A percentile compares a stretch with the other conserved stretches of the same genome.
These are phyloP conservation scores for Strobilomyces confusus DNA, from an alignment of 768 basidiomycete genomes.

Conservation along the genomic window DNA sequence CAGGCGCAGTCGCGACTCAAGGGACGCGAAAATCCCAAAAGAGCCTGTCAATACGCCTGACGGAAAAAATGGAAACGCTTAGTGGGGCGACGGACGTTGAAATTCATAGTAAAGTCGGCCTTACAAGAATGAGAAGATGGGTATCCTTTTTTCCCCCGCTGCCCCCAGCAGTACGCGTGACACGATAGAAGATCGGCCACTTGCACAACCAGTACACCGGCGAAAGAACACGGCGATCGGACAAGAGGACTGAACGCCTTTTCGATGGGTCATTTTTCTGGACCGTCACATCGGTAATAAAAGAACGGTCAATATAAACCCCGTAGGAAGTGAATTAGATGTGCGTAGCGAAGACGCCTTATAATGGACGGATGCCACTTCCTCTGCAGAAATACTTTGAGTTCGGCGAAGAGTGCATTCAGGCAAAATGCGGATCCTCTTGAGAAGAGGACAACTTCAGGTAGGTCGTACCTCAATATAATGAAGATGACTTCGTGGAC, in stretches of 20 bases:
- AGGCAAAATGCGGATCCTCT: slow-evolving; percentile 17
- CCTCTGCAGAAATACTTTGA: slow-evolving; percentile 2
- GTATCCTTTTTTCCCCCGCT: neutral
- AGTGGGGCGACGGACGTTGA: neutral
- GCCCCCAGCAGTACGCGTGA: neutral
- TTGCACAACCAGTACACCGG: neutral
- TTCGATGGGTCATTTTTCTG: slow-evolving; percentile 3
- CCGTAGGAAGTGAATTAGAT: slow-evolving; percentile 1
- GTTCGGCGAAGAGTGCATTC: slow-evolving; percentile 5
- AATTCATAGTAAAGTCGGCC: neutral
- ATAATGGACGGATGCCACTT: slow-evolving; percentile 6
- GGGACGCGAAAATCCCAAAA: neutral
- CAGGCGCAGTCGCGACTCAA: neutral
- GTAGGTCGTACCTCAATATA: slow-evolving; percentile 1
- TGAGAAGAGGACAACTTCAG: slow-evolving; percentile 15
- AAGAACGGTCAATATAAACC: slow-evolving; percentile 1
- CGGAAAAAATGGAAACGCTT: neutral
- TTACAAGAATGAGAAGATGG: neutral
- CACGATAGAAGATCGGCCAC: slow-evolving; percentile 6
- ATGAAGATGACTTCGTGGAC: slow-evolving; percentile 6
- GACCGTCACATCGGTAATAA: slow-evolving; percentile 16
- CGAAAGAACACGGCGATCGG: slow-evolving; percentile 4
- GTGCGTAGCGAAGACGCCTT: slow-evolving; percentile 3
- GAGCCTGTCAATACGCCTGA: neutral
- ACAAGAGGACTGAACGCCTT: neutral